These are phyloP conservation scores for Rhazya stricta DNA, from an alignment of 257 asterid genomes.

Conservation along the genomic window DNA sequence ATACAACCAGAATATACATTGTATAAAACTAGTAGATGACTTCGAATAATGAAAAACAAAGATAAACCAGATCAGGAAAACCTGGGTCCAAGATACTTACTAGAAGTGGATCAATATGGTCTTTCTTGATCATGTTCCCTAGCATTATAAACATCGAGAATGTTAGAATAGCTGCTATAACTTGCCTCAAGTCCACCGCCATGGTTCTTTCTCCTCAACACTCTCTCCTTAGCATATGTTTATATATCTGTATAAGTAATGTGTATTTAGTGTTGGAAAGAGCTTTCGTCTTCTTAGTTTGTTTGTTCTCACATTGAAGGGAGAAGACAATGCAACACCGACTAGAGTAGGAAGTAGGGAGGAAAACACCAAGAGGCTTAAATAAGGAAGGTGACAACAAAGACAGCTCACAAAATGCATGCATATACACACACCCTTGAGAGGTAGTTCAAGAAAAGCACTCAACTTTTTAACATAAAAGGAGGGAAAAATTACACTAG, in stretches of 20 bases:
- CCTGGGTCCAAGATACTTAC: conserved; percentile 42
- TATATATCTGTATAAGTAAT: neutral
- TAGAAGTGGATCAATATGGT: conserved; percentile 39
- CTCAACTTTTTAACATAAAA: neutral
- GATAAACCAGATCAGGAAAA: neutral
- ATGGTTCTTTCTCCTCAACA: conserved; percentile 1
- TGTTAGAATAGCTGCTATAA: conserved; percentile 46
- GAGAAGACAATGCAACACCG: conserved; percentile 17
- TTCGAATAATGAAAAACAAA: neutral
- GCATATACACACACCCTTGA: neutral
- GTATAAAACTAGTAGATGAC: neutral
- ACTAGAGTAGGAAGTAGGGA: conserved; percentile 12
- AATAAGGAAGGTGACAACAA: conserved; percentile 5
- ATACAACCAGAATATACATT: too few relatives aligned
- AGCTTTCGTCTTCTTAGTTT: neutral
- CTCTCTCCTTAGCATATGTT: neutral
- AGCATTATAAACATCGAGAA: conserved; percentile 57
- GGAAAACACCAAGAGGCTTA: conserved; percentile 6
- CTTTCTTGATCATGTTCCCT: conserved; percentile 54
- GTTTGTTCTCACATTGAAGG: neutral
- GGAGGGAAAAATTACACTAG: neutral
- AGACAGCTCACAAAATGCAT: conserved; percentile 1
- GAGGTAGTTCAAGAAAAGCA: neutral
- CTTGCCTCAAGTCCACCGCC: conserved; percentile 53
- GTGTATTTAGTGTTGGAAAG: too few relatives aligned